Evolutionary conservation across 1,139 yeast species (phyloP).

Genomic region (Saccharomyces pastorianus): DNA sequence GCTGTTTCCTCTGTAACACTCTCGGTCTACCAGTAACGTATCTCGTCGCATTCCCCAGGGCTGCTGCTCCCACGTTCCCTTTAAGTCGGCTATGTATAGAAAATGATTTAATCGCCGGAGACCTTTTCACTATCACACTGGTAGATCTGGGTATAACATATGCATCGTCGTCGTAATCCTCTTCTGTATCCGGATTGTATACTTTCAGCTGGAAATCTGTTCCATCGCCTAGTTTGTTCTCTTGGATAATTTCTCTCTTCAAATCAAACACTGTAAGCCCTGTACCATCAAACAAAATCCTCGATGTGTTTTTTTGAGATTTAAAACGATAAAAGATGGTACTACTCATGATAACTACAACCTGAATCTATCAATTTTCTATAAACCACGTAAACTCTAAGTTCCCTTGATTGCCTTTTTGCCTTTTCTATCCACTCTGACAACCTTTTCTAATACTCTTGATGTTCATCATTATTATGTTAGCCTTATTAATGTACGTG

Average conservation of each 20-base stretch:
- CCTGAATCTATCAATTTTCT: neutral
- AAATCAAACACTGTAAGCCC: constrained; percentile 91
- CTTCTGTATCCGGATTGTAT: constrained; percentile 71
- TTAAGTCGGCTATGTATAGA: constrained; percentile 24
- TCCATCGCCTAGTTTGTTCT: constrained; percentile 76
- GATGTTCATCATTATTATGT: neutral
- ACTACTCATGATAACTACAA: constrained; percentile 57
- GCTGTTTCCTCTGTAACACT: constrained; percentile 34
- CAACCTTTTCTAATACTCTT: neutral
- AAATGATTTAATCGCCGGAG: constrained; percentile 52
- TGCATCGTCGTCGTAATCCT: constrained; percentile 79
- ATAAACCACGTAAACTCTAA: neutral
- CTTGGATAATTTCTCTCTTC: constrained; percentile 78
- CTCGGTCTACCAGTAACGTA: constrained; percentile 84
- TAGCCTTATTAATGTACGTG: neutral
- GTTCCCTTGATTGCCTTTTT: neutral
- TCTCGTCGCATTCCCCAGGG: constrained; percentile 68
- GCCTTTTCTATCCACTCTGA: neutral
- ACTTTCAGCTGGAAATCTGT: constrained; percentile 72
- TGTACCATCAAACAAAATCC: constrained; percentile 89
- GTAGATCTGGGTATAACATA: constrained; percentile 79
- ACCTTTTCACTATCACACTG: constrained; percentile 70
- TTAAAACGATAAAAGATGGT: constrained; percentile 81
- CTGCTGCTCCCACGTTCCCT: constrained; percentile 50
- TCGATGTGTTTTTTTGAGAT: constrained; percentile 73